Evolutionary conservation across 2,329 filamentous ascomycete species (phyloP), one percentile per base, ranked within the genome.

Genomic region (Penicillium aurantiogriseum): DNA sequence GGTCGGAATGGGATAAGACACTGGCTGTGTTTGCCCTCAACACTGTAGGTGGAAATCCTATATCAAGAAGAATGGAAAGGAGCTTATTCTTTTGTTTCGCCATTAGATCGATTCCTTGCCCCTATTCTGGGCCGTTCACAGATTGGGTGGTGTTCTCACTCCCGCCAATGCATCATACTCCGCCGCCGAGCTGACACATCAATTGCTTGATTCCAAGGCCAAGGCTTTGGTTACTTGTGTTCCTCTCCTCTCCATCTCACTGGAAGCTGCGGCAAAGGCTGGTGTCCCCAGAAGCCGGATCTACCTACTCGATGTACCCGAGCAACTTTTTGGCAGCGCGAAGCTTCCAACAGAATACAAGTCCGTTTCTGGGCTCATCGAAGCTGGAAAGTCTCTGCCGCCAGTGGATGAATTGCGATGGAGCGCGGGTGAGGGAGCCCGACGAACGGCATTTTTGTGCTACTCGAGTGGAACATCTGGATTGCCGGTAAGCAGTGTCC

Each of bases 401-500:
- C 65, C 70, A 17, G 31, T 79, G 9, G 76, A 79, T 51, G 71
- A 67, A 17, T 54, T 77, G 56, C 71, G 70, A 51, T 80, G 77
- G 77, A 61, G 63, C 15, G 69, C 74, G 9, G 77, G 76, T 6
- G 76, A 79, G 54, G 76, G 70, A 25, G 68, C 83, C 36, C 83
- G 84, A 53, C 86, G 88, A 66, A 85, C 85, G 6, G 88, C 90
- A 0, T 93, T 89, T 69, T 79, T 95, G 44, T 92, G 88, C 76
- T 92, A 91, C 71, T 91, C 88, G 0, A 90, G 87, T 70, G 90
- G 90, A 21, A 93, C 90, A 1, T 92, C 89, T 11, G 90, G 90
- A 3, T 76, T 92, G 38, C 90, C 90, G 17, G 87, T 89, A 78
- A 67, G 80, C 71, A 39, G 10, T 27, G 5, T 36, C 17, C 11